A percentile compares a stretch with the other conserved stretches of the same genome.
These are phyloP conservation scores for Aspergillus homomorphus DNA, from an alignment of 495 filamentous ascomycete species.

Conservation along the genomic window DNA sequence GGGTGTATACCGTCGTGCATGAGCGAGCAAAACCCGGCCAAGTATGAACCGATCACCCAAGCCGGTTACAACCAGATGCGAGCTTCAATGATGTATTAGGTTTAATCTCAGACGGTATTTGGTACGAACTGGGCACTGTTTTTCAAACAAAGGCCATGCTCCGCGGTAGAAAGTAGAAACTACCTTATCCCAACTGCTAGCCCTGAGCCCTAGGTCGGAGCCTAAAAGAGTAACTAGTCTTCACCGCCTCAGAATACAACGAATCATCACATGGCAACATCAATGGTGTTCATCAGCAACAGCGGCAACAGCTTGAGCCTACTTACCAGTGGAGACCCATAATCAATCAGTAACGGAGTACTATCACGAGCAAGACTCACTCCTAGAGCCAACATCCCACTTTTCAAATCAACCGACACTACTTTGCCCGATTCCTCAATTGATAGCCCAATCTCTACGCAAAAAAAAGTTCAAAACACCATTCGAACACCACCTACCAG, in stretches of 20 bases:
- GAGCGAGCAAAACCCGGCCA: slow-evolving; percentile 35
- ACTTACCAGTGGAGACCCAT: neutral
- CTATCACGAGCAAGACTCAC: neutral
- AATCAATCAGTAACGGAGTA: neutral
- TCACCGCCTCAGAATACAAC: slow-evolving; percentile 11
- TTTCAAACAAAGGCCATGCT: neutral
- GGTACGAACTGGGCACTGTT: neutral
- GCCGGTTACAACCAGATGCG: slow-evolving; percentile 51
- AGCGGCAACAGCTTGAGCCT: neutral
- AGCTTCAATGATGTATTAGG: slow-evolving; percentile 48
- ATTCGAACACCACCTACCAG: neutral
- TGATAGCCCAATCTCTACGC: neutral
- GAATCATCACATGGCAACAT: slow-evolving; percentile 1
- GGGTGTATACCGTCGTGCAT: slow-evolving; percentile 54
- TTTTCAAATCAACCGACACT: neutral
- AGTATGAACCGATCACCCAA: slow-evolving; percentile 53
- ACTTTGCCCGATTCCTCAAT: too few species aligned
- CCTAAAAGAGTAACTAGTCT: slow-evolving; percentile 9
- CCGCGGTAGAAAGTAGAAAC: neutral
- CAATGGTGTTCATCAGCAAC: slow-evolving; percentile 10
- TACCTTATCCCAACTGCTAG: neutral
- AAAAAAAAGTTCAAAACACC: neutral
- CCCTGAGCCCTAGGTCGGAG: slow-evolving; percentile 18
- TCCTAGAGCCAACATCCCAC: neutral
- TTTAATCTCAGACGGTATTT: neutral